These are phyloP conservation scores for Dioscorea alata DNA, from an alignment of 106 monocot genomes.

Conservation along the genomic window DNA sequence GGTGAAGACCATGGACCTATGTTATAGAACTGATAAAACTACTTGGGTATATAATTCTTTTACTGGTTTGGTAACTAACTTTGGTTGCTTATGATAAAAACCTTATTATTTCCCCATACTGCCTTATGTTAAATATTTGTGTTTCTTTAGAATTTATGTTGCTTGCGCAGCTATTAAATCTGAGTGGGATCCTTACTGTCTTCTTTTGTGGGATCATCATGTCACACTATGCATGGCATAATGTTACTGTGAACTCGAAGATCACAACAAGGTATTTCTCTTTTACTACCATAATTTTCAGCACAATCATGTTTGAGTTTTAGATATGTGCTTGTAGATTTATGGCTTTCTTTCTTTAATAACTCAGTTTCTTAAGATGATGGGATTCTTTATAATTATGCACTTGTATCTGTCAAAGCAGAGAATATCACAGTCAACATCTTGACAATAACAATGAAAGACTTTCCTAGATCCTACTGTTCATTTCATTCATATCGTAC, in stretches of 20 bases:
- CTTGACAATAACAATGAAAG: background rate
- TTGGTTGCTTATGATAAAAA: too few relatives aligned
- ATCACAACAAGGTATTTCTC: constrained; percentile 64
- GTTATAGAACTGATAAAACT: too few relatives aligned
- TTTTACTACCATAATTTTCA: background rate
- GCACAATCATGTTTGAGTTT: background rate
- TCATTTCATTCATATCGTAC: too few relatives aligned
- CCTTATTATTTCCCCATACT: too few relatives aligned
- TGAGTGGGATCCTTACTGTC: constrained; percentile 88
- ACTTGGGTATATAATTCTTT: too few relatives aligned
- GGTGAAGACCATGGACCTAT: too few relatives aligned
- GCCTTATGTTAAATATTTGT: background rate
- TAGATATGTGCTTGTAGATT: too few relatives aligned
- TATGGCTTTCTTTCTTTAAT: background rate
- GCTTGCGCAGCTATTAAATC: constrained; percentile 41
- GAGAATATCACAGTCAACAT: background rate
- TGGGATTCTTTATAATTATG: background rate
- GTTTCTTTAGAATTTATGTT: background rate
- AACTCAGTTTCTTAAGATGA: background rate
- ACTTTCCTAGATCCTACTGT: background rate
- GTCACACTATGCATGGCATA: constrained; percentile 96
- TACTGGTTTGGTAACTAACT: too few relatives aligned
- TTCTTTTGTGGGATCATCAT: constrained; percentile 91
- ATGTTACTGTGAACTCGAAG: constrained; percentile 64
- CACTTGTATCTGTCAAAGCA: background rate